Conservation (phyloP, 2,329 filamentous ascomycete species). For the Arachnomyces sp. region DNA sequence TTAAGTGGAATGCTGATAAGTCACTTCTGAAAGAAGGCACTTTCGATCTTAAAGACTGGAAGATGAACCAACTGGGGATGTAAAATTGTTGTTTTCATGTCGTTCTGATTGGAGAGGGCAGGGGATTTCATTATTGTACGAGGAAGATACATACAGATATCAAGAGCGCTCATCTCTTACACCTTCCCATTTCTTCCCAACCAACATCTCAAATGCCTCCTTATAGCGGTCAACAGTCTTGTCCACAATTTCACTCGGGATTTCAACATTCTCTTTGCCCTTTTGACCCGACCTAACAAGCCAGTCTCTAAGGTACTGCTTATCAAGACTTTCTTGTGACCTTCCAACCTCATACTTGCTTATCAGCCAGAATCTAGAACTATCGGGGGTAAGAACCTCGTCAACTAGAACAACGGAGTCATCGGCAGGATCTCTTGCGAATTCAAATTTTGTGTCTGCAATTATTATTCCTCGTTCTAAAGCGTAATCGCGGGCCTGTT, state of each 20-base stretch:
- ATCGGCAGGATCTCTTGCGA: constrained; percentile 58
- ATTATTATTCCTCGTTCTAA: constrained; percentile 62
- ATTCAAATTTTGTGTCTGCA: constrained; percentile 72
- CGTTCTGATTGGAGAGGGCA: too few relatives aligned
- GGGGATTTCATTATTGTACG: too few relatives aligned
- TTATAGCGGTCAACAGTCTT: constrained; percentile 65
- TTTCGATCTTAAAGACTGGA: constrained; percentile 10
- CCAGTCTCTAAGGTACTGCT: constrained; percentile 80
- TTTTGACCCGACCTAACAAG: constrained; percentile 64
- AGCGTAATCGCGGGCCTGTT: too few relatives aligned
- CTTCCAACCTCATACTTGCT: constrained; percentile 64
- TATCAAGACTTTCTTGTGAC: constrained; percentile 80
- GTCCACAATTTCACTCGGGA: constrained; percentile 63
- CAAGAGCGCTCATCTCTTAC: too few relatives aligned
- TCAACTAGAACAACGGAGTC: constrained; percentile 69
- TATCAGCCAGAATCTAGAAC: constrained; percentile 78
- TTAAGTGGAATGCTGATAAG: constrained; percentile 5
- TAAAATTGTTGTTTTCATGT: too few relatives aligned
- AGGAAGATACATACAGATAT: too few relatives aligned
- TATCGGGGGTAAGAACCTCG: constrained; percentile 78
- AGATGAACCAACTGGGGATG: constrained; percentile 1
- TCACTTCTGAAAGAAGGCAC: constrained; percentile 6
- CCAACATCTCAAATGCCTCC: constrained; percentile 66
- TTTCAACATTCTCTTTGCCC: constrained; percentile 62
- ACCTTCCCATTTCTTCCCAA: constrained; percentile 48